Evolutionary conservation across 371 early-diverging fungal species (phyloP), one percentile per base, ranked within the genome.

Genomic region (Blakeslea trispora): DNA sequence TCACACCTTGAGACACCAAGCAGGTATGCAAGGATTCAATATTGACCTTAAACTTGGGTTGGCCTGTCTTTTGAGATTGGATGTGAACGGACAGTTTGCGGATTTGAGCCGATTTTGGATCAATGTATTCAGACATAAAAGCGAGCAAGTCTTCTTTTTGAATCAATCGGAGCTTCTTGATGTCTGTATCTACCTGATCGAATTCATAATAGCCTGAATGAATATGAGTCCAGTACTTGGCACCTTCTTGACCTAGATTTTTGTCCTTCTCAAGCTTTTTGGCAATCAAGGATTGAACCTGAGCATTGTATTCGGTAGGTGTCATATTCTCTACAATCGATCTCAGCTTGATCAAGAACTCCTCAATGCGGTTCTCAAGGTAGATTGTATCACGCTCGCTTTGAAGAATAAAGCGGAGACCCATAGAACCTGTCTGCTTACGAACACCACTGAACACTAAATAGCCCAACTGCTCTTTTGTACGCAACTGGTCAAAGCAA

Each of bases 401-500:
- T 61, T 97, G 96, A 14, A 97, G 66, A 32, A 95, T 81, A 50
- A 96, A 76, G 0, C 91, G 80, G 50, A 91, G 64, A 3, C 91
- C 91, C 59, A 85, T 75, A 2, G 76, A 72, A 0, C 86, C 85
- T 0, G 86, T 74, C 32, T 81, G 83, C 53, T 78, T 84, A 31
- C 88, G 80, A 11, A 86, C 75, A 19, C 88, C 89, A 61, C 87
- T 84, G 57, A 85, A 90, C 5, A 90, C 91, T 48, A 90, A 59
- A 57, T 94, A 94, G 17, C 93, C 92, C 21, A 93, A 75, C 64
- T 92, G 91, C 59, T 93, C 95, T 59, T 94, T 93, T 6, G 97
- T 97, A 23, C 97, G 84, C 41, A 98, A 75, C 64, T 89, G 89
- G 70, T 96, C 89, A 73, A 96, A 98, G 62, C 87, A 92, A 13